Evolutionary conservation across 192 early-diverging fungal species (phyloP), one percentile per base, ranked within the genome.

Genomic region (Kickxella alabastrina): DNA sequence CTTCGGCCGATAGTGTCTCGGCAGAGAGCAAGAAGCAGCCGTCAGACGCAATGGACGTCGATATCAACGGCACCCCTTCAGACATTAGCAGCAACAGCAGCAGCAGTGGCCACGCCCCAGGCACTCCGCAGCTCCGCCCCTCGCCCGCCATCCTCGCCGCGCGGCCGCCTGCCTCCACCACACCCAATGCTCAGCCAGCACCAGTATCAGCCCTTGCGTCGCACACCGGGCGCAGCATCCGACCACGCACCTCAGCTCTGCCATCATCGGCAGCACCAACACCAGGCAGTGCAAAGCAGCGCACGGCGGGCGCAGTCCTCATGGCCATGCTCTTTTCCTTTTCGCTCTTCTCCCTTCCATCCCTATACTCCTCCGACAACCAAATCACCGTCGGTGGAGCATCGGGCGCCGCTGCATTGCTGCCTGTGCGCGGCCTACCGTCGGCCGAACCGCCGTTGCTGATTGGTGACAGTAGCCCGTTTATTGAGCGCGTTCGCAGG

Each of bases 281-380:
- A n/a, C n/a, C n/a, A n/a, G n/a, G n/a, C 21, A n/a, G 15, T 24
- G 45, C 5, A 17, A 56, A 46, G 45, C 68, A 61, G 36, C 59
- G 52, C 12, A 39, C 60, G 10, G 63, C 61, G 1, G 59, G 70
- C 2, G 59, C 63, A 5, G 26, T 74, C 14, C 48, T 74, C 14
- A 77, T 90, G 90, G 85, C 86, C 9, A 75, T 90, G 38, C 59
- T 93, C 23, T 89, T 93, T 53, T 93, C 91, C 32, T 88, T 93
- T 62, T 85, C 87, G 27, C 40, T 91, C 54, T 83, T 93, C 34
- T 82, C 86, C 38, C 59, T 93, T 46, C 89, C 89, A 0, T 78
- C 79, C 8, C 46, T 81, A 26, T 74, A 69, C 18, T 47, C 57
- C 4, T 32, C 50, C 18, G 42, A 68, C 17, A 68, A 38, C 44